Evolutionary conservation across 164 flowering plant species (phyloP), one percentile per base, ranked within the genome.

Genomic region (Magnolia officinalis): DNA sequence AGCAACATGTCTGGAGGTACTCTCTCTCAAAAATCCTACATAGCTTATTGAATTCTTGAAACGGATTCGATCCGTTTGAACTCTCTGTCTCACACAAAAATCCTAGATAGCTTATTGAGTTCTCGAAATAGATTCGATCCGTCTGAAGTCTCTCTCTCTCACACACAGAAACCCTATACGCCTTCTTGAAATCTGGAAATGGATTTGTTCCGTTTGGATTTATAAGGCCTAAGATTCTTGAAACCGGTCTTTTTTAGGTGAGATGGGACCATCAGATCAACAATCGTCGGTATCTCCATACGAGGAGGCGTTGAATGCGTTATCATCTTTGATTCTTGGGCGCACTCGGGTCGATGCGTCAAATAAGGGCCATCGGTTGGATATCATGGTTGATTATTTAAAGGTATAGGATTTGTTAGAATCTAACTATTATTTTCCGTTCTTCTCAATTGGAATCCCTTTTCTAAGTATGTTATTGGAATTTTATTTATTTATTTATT

Each of bases 311-410:
- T 78, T 96, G 94, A 89, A 88, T 55, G 90, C 97, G 2, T 76
- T 96, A 64, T 96, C 99, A 1, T 92, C 98, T 63, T 77, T 96
- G 85, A 94, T 96, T 55, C 90, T 89, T 1, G 89, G 90, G 74
- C 92, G 95, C 20, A 87, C 79, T 63, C 98, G 98, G 18, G 92
- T 90, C 5, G 94, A 88, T 84, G 85, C 82, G 75, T 83, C 85
- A 76, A 91, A 89, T 76, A 84, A 83, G 2, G 94, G 97, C 0
- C 92, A 90, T 73, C 83, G 84, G 2, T 93, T 85, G 58, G 92
- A 92, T 65, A 51, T 89, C 20, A 75, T 92, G 52, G 86, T 83
- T 72, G 95, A 95, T 59, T 95, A 95, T 82, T 18, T 95, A 1
- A 92, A 93, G 91, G 99, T 95, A 65, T 50, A 50, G 67, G 20